These are phyloP conservation scores for Paraleonurus japonicus DNA, from an alignment of 257 asterid genomes.

Conservation along the genomic window DNA sequence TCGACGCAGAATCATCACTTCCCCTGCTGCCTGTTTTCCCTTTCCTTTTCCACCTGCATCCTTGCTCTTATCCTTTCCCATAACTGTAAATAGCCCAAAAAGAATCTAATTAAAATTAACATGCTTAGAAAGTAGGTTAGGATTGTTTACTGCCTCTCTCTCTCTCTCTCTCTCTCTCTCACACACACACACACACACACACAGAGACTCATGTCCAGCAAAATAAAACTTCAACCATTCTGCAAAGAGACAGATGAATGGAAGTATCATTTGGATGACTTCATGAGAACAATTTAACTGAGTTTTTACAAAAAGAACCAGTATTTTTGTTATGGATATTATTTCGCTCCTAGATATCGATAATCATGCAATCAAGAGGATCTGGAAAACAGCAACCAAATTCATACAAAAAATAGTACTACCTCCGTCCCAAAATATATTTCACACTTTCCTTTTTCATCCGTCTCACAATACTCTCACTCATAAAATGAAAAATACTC, in stretches of 20 bases:
- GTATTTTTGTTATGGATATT: not conserved
- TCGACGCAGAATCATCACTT: slow-evolving; percentile 71
- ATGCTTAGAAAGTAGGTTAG: not conserved
- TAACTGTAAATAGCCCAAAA: slow-evolving; percentile 27
- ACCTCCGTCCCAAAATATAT: too few relatives aligned
- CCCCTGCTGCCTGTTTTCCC: slow-evolving; percentile 93
- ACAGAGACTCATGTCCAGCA: too few relatives aligned
- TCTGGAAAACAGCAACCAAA: not conserved
- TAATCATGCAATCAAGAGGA: slow-evolving; percentile 9
- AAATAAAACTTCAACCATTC: not conserved
- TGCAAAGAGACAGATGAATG: not conserved
- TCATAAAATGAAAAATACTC: too few relatives aligned
- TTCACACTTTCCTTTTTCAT: too few relatives aligned
- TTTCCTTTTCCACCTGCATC: slow-evolving; percentile 73
- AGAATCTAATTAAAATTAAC: not conserved
- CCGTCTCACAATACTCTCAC: too few relatives aligned
- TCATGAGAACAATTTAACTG: not conserved
- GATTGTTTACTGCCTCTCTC: not conserved
- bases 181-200: not conserved
- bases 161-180: not conserved
- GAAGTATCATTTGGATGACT: not conserved
- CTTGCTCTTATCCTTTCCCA: slow-evolving; percentile 79
- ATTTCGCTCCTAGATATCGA: not conserved
- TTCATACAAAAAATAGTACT: not conserved
- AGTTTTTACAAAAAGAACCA: not conserved